phyloP scores from a whole-genome alignment of 1,284 basidiomycete species.

The Marasmius sp. region DNA sequence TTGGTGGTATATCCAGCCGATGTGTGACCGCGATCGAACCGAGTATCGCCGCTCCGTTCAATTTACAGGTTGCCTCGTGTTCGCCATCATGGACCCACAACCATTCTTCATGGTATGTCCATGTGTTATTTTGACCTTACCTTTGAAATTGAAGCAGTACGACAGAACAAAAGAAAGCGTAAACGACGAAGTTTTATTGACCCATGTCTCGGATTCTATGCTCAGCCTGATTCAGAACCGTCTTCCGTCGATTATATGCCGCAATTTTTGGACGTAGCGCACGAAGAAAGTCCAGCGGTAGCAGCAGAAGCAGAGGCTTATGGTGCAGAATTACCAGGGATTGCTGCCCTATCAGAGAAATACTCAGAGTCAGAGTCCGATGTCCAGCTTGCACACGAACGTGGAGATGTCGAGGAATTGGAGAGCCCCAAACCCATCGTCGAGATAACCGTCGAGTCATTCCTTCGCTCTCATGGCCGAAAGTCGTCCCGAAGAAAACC shows the following conservation, averaged over 20 bases:
- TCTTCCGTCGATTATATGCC: background rate
- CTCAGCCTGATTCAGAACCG: background rate
- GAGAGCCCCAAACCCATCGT: background rate
- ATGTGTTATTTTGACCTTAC: background rate
- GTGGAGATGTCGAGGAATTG: background rate
- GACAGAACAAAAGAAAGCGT: background rate
- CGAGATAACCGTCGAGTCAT: background rate
- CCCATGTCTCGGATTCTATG: background rate
- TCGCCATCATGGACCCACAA: no score
- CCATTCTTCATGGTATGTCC: background rate
- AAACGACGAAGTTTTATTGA: slow-evolving; percentile 1
- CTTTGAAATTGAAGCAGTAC: background rate
- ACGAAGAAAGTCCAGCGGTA: no score
- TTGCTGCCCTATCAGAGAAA: no score
- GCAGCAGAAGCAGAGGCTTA: no score
- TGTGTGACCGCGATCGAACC: no score
- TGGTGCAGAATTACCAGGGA: no score
- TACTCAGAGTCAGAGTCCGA: no score
- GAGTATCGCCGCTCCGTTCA: no score
- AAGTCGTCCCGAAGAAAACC: background rate
- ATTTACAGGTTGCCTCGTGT: no score
- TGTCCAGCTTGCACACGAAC: no score
- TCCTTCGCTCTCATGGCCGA: background rate
- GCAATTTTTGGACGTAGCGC: no score
- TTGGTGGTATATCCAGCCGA: no score